phyloP scores from a whole-genome alignment of 73 alveolate species.

The Paraurostyla sp. region DNA sequence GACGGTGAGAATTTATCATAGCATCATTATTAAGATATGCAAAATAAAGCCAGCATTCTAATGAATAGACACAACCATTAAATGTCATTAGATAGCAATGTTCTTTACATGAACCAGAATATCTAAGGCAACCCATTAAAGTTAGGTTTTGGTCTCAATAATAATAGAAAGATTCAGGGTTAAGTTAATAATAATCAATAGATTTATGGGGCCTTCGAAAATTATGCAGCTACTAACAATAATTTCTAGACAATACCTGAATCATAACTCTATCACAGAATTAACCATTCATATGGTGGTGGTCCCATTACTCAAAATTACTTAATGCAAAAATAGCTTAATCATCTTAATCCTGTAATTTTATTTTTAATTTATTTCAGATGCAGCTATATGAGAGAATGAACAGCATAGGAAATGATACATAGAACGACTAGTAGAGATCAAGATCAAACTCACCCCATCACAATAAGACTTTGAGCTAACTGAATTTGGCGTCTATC shows the following conservation, averaged over 20 bases:
- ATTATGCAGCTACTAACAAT: too few species aligned
- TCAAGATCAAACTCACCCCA: slow-evolving; percentile 57
- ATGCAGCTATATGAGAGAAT: slow-evolving; percentile 1
- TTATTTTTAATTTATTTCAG: neutral
- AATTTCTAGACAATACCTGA: slow-evolving; percentile 15
- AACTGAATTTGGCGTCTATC: slow-evolving; percentile 12
- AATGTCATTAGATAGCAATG: slow-evolving; percentile 4
- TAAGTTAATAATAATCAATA: neutral
- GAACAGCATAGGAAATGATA: neutral
- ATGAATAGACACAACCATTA: slow-evolving; percentile 16
- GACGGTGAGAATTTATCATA: slow-evolving; percentile 41
- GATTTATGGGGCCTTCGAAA: neutral
- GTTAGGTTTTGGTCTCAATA: neutral
- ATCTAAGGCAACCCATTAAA: neutral
- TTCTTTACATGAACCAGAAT: neutral
- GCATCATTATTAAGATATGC: neutral
- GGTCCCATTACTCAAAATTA: slow-evolving; percentile 4
- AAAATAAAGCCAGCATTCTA: neutral
- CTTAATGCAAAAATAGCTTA: neutral
- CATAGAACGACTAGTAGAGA: slow-evolving; percentile 27
- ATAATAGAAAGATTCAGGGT: neutral
- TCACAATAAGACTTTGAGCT: slow-evolving; percentile 35
- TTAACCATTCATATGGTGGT: slow-evolving; percentile 23
- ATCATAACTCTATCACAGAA: neutral
- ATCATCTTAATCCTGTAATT: neutral